Evolutionary conservation across 2,329 filamentous ascomycete genomes (phyloP), one percentile per base, ranked within the genome.

Genomic region (Alternaria incomplexa): DNA sequence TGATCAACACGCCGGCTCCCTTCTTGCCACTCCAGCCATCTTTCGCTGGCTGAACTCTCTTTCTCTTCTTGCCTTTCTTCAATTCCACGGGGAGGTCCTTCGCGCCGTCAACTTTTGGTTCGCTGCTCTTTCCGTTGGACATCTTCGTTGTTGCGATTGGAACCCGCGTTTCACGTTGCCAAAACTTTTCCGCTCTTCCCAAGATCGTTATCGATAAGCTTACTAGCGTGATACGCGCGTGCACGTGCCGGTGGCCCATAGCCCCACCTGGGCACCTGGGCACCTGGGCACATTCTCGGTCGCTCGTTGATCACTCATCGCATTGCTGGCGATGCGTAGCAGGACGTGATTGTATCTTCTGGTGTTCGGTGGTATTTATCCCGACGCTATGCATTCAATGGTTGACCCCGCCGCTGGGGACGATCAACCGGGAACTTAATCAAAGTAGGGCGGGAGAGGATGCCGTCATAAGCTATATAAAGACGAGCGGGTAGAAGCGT

Each of bases 11-110:
- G 26, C 67, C 71, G 23, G 58, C 54, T 53, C 69, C 64, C 64
- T 73, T 68, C 43, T 58, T 55, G 20, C 56, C 47, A 47, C 52
- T 60, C 45, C 40, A 40, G 13, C 58, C 55, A 32, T 55, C 60
- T 28, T 58, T 58, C 26, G 58, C 53, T 30, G 59, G 64, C 10
- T 64, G 65, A 17, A 72, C 64, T 59, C 73, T 73, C 61, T 79
- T 79, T 36, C 77, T 73, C 62, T 79, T 79, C 47, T 75, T 78
- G 36, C 74, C 68, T 56, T 71, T 71, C 13, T 65, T 72, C 9
- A 66, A 15, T 13, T 68, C 66, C 13, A 30, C 25, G 3, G 61
- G 26, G 5, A 22, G 11, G 1, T 25, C 40, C 4, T 25, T 44
- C 9, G 15, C 52, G 5, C 32, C 10, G 4, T 53, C 46, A 3